A percentile compares a stretch with the other conserved stretches of the same genome.
These are phyloP conservation scores for Amanita muscaria DNA, from an alignment of 768 basidiomycete species.

Conservation along the genomic window DNA sequence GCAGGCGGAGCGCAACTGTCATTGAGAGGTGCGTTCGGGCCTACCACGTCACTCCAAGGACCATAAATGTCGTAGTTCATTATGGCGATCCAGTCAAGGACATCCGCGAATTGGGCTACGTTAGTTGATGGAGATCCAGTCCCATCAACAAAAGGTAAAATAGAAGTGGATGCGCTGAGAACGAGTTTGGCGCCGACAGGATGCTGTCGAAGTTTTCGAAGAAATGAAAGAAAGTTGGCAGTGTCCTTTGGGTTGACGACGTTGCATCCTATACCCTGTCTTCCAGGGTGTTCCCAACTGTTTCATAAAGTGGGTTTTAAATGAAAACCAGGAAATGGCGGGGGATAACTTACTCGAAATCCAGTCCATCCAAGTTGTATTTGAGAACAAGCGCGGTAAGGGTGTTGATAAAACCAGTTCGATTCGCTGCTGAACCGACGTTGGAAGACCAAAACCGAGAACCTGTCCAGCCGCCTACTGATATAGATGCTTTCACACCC, in stretches of 20 bases:
- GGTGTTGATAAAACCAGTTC: constrained; percentile 38
- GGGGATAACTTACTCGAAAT: constrained; percentile 31
- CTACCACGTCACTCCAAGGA: constrained; percentile 53
- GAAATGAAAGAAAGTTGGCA: constrained; percentile 71
- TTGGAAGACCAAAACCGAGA: no score
- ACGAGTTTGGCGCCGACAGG: no score
- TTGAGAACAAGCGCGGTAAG: no score
- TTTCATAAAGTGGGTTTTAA: neutral
- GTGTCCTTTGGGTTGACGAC: constrained; percentile 50
- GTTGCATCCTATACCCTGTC: constrained; percentile 69
- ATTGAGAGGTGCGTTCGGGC: no score
- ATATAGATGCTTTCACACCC: no score
- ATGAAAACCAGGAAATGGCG: neutral
- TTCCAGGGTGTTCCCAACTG: constrained; percentile 69
- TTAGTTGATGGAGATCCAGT: no score
- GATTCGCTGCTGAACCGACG: constrained; percentile 56
- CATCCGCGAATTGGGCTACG: no score
- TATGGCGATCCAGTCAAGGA: constrained; percentile 42
- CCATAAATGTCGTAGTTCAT: constrained; percentile 75
- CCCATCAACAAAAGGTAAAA: constrained; percentile 41
- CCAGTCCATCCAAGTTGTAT: no score
- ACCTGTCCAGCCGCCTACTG: no score
- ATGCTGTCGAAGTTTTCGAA: no score
- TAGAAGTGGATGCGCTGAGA: constrained; percentile 42
- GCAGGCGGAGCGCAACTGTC: no score